These are phyloP conservation scores for Hygrocybe punicea DNA, from an alignment of 768 basidiomycete species.

Conservation along the genomic window DNA sequence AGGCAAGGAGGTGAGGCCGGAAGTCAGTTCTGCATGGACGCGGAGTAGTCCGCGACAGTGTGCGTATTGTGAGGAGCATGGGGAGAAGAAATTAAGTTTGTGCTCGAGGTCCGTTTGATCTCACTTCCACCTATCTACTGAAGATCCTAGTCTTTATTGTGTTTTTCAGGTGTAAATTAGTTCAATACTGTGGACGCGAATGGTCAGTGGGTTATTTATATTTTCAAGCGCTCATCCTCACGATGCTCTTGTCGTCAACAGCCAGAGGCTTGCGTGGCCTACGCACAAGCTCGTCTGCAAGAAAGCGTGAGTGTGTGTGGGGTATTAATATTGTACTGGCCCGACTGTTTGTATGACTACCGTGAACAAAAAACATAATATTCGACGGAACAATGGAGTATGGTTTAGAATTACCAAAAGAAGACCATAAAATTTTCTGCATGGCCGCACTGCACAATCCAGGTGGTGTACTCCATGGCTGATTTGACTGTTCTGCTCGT, in stretches of 20 bases:
- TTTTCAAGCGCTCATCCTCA: neutral
- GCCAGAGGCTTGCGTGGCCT: neutral
- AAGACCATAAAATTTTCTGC: no score
- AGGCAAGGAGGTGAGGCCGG: neutral
- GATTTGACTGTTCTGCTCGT: conserved; percentile 52
- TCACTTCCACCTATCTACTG: neutral
- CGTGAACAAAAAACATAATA: no score
- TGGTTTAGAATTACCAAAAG: no score
- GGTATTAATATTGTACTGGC: no score
- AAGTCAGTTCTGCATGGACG: neutral
- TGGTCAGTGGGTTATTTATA: neutral
- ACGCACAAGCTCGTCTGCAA: neutral
- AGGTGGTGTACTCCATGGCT: conserved; percentile 32
- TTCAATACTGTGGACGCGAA: neutral
- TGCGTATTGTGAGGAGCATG: neutral
- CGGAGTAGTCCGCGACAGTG: neutral
- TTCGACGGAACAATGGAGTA: no score
- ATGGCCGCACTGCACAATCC: no score
- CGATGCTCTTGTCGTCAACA: neutral
- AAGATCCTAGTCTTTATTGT: neutral
- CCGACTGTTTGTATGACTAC: no score
- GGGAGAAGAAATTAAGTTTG: neutral
- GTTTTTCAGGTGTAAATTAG: neutral
- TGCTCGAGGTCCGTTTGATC: neutral
- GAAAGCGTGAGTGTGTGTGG: neutral